Percentiles rank a stretch among this genome's conserved stretches.
These are phyloP conservation scores for Populus hybrid DNA, from an alignment of 441 rosid genomes.

Conservation along the genomic window DNA sequence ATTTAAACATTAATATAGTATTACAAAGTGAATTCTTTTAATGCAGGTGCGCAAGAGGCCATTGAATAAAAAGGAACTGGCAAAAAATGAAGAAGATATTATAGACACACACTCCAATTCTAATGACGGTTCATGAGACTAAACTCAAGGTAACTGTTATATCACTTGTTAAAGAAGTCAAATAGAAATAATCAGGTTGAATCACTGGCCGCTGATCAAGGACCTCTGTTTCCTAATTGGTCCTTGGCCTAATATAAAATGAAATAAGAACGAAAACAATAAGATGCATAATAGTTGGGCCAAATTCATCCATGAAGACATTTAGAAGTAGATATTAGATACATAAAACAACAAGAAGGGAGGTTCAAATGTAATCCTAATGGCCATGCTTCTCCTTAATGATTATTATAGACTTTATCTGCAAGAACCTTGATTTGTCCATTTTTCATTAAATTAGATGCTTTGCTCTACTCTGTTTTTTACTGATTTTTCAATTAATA, in stretches of 20 bases:
- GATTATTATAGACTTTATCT: background rate
- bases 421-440: background rate
- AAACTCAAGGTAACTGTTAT: conserved; percentile 71
- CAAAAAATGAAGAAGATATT: conserved; percentile 94
- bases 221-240: background rate
- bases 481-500: background rate
- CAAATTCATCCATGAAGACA: background rate
- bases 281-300: background rate
- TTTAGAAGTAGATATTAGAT: background rate
- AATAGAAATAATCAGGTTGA: background rate
- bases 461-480: conserved; percentile 5
- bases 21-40: conserved; percentile 23
- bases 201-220: background rate
- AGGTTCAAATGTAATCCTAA: background rate
- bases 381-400: background rate
- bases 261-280: background rate
- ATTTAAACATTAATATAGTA: background rate
- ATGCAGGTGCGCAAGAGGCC: conserved; percentile 96
- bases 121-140: conserved; percentile 85
- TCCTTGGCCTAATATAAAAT: background rate
- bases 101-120: conserved; percentile 70
- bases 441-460: background rate
- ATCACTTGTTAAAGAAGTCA: background rate
- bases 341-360: background rate
- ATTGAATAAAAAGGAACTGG: conserved; percentile 85